Evolutionary conservation across 2,329 filamentous ascomycete genomes (phyloP).

Genomic region (Ophiocordyceps camponoti-rufipedis): DNA sequence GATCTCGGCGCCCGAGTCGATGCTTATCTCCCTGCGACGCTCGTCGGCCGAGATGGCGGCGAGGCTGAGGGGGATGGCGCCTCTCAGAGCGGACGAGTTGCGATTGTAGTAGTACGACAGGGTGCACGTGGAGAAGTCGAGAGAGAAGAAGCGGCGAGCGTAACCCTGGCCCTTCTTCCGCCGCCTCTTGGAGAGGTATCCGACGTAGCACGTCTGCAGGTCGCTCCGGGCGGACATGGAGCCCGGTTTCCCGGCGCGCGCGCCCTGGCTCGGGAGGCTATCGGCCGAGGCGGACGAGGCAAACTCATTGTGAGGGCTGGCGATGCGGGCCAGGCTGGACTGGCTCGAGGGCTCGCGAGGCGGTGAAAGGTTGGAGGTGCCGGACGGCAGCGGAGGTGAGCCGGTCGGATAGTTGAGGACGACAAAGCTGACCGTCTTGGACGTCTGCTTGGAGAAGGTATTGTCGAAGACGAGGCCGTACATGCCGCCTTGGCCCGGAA

Average conservation of each 20-base stretch:
- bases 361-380: constrained; percentile 41
- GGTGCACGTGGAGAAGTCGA: constrained; percentile 87
- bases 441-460: constrained; percentile 88
- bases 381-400: constrained; percentile 54
- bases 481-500: constrained; percentile 61
- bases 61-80: constrained; percentile 79
- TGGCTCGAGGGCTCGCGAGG: constrained; percentile 21
- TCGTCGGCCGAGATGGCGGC: constrained; percentile 85
- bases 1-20: constrained; percentile 90
- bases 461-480: constrained; percentile 97
- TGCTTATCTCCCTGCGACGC: constrained; percentile 75
- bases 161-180: constrained; percentile 90
- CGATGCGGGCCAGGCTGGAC: constrained; percentile 31
- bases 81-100: constrained; percentile 78
- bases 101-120: constrained; percentile 93
- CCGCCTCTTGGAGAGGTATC: constrained; percentile 72
- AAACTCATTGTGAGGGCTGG: constrained; percentile 25
- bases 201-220: constrained; percentile 53
- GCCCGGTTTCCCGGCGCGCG: constrained; percentile 19
- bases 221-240: constrained; percentile 36
- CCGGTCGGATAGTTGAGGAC: constrained; percentile 84
- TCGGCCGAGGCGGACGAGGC: constrained; percentile 37
- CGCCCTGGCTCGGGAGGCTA: constrained; percentile 36
- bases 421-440: constrained; percentile 89
- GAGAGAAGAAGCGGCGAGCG: constrained; percentile 82